Base-by-base conservation (phyloP, 495 filamentous ascomycete genomes). In the Astrothelium subdiscretum region DNA sequence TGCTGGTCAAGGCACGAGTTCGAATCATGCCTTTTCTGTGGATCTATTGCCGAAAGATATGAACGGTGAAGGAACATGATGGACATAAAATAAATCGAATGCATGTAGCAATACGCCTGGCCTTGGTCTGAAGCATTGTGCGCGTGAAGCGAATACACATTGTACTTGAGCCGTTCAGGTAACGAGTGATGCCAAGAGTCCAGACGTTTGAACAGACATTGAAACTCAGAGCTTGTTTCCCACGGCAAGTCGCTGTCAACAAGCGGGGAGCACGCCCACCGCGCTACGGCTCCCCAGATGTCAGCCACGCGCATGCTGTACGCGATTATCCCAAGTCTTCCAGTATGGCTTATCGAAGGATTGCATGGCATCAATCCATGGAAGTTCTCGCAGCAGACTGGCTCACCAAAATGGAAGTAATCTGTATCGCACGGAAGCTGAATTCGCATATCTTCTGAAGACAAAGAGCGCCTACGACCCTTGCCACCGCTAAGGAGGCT, bases 91-190 rank as follows among this genome's bases (percentile, higher is more conserved):
- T 69, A 63, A 32, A 71, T 71, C 26, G 58, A 62, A 31, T 67
- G 67, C 69, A 71, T 71, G 57, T 71, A 71, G 65, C 63, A 65
- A 61, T 65, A 71, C 2, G 69, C 69, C 51, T 71, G 69, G 5
- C 69, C 69, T 61, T 71, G 69, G 20, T 71, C 65, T 10, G 67
- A 57, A 1, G 69, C 69, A 44, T 67, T 71, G 63, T 71, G 69
- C 11, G 57, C 40, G 58, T 69, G 69, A 1, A 71, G 62, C 1
- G 63, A 63, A 44, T 66, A 71, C 31, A 69, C 12, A 38, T 67
- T 62, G 31, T 71, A 71, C 59, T 67, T 67, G 31, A 71, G 52
- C 31, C 69, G 62, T 13, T 13, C 11, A 29, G 67, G 67, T 1
- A 71, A 62, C 1, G 62, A 60, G 38, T 48, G 44, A 31, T 66